Evolutionary conservation across 1,139 yeast genomes (phyloP), one percentile per base, ranked within the genome.

Genomic region (Eremothecium cymbalariae): DNA sequence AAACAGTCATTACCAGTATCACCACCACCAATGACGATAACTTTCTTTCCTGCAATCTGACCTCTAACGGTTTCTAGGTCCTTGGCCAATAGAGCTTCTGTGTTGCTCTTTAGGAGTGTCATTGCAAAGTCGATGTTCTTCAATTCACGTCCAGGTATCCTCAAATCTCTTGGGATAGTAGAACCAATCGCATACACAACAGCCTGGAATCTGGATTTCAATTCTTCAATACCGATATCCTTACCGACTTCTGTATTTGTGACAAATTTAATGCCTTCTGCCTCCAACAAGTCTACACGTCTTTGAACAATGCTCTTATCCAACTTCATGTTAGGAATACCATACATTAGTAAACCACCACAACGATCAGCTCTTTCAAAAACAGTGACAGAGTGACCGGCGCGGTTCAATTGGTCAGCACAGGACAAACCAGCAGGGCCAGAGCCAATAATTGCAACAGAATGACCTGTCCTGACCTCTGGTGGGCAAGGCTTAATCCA

Each of bases 1-100:
- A 90, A 74, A 73, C 97, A 90, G 69, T 90, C 98, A 58, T 90
- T 90, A 74, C 98, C 98, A 28, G 98, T 90, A 62, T 90, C 98
- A 74, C 98, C 98, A 68, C 98, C 98, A 55, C 98, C 98, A 67
- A 90, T 88, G 40, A 90, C 97, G 55, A 90, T 77, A 40, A 90
- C 97, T 47, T 83, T 70, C 69, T 88, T 90, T 48, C 94, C 97
- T 44, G 71, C 76, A 43, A 90, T 64, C 43, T 74, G 70, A 47
- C 71, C 65, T 48, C 81, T 75, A 39, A 88, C 79, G 40, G 78
- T 83, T 42, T 77, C 94, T 57, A 88, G 70, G 51, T 83, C 74
- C 45, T 79, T 79, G 41, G 83, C 88, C 49, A 90, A 73, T 52
- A 90, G 69, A 2, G 95, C 93, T 65, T 86, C 74, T 43, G 98